Conservation (phyloP, 2,329 filamentous ascomycete species). For the Trichoderma koningii region DNA sequence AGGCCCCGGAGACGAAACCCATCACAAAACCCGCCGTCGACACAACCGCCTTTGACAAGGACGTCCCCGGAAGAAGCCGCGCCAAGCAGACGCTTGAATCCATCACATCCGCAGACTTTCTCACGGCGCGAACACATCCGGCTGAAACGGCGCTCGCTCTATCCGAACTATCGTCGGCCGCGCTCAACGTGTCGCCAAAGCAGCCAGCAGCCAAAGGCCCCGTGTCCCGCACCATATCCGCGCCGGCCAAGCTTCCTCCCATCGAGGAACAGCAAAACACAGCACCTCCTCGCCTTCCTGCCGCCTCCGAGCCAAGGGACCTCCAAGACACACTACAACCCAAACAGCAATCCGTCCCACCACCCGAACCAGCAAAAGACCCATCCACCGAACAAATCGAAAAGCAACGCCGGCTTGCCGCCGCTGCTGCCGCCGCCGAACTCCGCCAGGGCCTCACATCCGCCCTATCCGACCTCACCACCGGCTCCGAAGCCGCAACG, state of each 20-base stretch:
- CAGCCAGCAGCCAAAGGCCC: slow-evolving; percentile 35
- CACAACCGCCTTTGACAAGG: slow-evolving; percentile 44
- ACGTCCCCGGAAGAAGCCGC: slow-evolving; percentile 33
- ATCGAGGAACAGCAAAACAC: slow-evolving; percentile 19
- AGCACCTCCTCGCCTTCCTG: slow-evolving; percentile 13
- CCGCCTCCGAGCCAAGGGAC: slow-evolving; percentile 17
- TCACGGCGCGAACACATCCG: slow-evolving; percentile 47
- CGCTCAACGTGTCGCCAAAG: slow-evolving; percentile 47
- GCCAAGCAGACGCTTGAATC: slow-evolving; percentile 33
- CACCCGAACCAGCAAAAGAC: slow-evolving; percentile 21
- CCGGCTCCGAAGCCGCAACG: slow-evolving; percentile 3
- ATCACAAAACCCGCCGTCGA: slow-evolving; percentile 39
- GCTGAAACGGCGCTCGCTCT: slow-evolving; percentile 41
- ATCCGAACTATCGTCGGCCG: slow-evolving; percentile 45
- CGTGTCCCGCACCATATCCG: slow-evolving; percentile 43
- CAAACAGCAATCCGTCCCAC: neutral
- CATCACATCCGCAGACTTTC: slow-evolving; percentile 43
- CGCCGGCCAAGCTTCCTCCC: slow-evolving; percentile 35
- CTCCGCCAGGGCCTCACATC: slow-evolving; percentile 45
- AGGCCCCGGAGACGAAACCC: neutral
- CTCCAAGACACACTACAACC: neutral
- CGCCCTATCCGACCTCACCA: slow-evolving; percentile 48
- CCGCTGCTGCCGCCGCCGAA: slow-evolving; percentile 32
- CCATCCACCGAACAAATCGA: slow-evolving; percentile 28
- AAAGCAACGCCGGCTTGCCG: slow-evolving; percentile 36